Percentiles rank a stretch among this genome's conserved stretches.
phyloP scores from a whole-genome alignment of 345 rosid genomes.

The Populus euphratica region DNA sequence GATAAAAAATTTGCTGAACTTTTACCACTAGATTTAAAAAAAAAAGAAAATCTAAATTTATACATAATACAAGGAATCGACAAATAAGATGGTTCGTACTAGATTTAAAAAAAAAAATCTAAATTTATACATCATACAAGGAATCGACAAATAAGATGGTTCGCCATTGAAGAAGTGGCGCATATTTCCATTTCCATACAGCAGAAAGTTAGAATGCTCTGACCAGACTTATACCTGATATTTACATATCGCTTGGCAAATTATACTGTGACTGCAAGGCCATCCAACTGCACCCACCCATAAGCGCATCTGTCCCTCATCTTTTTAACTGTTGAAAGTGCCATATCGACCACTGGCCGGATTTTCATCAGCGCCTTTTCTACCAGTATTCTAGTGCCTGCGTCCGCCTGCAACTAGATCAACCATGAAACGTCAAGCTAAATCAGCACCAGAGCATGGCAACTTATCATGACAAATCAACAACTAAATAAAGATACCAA shows the following conservation, averaged over 20 bases:
- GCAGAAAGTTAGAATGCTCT: not conserved
- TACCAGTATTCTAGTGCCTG: slow-evolving; percentile 37
- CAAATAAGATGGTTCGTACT: not conserved
- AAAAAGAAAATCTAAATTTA: no score
- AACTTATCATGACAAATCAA: not conserved
- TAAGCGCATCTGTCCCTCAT: slow-evolving; percentile 71
- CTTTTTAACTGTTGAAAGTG: slow-evolving; percentile 45
- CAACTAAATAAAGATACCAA: slow-evolving; percentile 10
- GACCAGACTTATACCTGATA: not conserved
- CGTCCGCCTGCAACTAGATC: slow-evolving; percentile 48
- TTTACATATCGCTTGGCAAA: not conserved
- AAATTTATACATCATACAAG: not conserved
- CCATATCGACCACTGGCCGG: slow-evolving; percentile 52
- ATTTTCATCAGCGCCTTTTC: slow-evolving; percentile 62
- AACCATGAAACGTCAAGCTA: not conserved
- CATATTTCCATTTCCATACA: no score
- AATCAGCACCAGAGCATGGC: not conserved
- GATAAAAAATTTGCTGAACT: no score
- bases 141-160: not conserved
- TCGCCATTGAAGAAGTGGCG: no score
- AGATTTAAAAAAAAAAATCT: no score
- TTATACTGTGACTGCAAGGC: slow-evolving; percentile 37
- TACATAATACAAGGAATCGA: not conserved
- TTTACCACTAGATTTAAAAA: no score
- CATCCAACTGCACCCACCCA: slow-evolving; percentile 71